phyloP scores from a whole-genome alignment of 140 eudicot species.

The Eryngium alpinum region DNA sequence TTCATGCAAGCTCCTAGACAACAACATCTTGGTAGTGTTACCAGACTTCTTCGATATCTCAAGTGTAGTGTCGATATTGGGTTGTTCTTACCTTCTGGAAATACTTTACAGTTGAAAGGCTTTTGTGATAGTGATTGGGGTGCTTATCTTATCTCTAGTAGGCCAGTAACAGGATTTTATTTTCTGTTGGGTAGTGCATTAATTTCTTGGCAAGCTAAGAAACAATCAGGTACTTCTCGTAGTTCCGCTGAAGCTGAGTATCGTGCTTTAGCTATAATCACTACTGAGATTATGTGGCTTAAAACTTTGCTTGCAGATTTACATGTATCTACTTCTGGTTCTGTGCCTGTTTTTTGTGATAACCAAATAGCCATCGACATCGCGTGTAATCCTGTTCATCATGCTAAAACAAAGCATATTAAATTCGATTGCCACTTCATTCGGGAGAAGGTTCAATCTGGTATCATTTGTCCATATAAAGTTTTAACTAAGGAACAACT shows the following conservation, averaged over 20 bases:
- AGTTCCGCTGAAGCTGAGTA: background rate
- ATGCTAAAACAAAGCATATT: background rate
- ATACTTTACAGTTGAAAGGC: background rate
- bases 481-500: background rate
- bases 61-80: background rate
- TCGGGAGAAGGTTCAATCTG: background rate
- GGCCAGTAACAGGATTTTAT: background rate
- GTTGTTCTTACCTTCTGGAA: background rate
- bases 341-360: background rate
- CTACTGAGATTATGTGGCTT: background rate
- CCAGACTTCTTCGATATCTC: background rate
- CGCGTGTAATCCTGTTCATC: background rate
- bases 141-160: background rate
- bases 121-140: conserved; percentile 9
- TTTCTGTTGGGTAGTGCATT: background rate
- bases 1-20: background rate
- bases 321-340: background rate
- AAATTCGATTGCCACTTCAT: background rate
- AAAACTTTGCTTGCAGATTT: background rate
- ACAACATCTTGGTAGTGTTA: background rate
- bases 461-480: background rate
- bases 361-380: background rate
- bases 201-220: background rate
- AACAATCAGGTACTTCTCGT: background rate
- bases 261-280: background rate